Evolutionary conservation across 139 green algal genomes (phyloP), one percentile per base, ranked within the genome.

Genomic region (Chlamydomonas schloesseri): DNA sequence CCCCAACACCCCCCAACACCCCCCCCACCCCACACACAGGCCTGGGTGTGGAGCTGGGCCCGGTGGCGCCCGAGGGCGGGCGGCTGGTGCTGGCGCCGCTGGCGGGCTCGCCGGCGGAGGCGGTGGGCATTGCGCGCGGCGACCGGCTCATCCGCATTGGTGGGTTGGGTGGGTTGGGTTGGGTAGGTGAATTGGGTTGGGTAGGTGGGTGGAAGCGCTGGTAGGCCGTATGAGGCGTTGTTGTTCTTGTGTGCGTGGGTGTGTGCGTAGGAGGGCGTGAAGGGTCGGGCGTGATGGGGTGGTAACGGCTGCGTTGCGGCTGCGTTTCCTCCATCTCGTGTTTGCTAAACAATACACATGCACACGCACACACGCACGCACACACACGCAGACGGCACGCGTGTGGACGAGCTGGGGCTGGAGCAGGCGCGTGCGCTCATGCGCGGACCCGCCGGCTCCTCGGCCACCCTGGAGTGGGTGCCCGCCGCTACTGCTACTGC

Each of bases 61-160:
- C 31, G 3, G 37, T 87, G 26, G 65, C 62, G 0, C 57, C 71
- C 24, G 42, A 29, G 13, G 89, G 90, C 20, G 93, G 92, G 3
- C 90, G 93, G 46, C 17, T 89, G 34, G 92, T 96, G 33, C 85
- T 89, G 53, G 90, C 85, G 15, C 88, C 89, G 13, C 81, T 95
- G 87, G 90, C 90, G 2, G 92, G 87, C 33, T 95, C 92, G 14
- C 90, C 93, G 10, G 93, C 93, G 55, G 93, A 96, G 80, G 88
- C 85, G 55, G 91, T 88, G 13, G 92, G 92, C 42, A 91, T 95
- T 33, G 42, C 46, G 24, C 78, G 81, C 29, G 88, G 88, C 3
- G 88, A 91, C 88, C 64, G 70, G 4, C 70, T 91, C 31, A 62
- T 91, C 34, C 82, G 81, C 47, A 84, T 91, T 29, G 82, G 88